Conservation (phyloP, 371 early-diverging fungal genomes). For the Apophysomyces variabilis region DNA sequence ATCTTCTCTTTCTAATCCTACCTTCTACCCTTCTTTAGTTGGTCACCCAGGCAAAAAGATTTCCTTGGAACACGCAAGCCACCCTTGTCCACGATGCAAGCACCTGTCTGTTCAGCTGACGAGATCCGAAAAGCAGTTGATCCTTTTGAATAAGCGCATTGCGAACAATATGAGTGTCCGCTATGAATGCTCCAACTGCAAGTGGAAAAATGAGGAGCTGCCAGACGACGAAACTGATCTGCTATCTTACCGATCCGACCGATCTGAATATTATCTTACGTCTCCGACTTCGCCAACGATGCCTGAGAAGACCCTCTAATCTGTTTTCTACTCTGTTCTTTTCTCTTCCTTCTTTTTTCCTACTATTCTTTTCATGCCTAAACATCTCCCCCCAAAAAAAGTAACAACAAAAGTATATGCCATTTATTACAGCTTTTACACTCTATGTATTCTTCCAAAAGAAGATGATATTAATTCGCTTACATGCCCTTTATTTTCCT, state of each 20-base stretch:
- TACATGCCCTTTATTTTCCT: background rate
- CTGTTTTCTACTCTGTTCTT: background rate
- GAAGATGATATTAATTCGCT: background rate
- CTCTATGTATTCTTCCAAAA: background rate
- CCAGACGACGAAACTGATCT: slow-evolving; percentile 28
- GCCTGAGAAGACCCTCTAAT: slow-evolving; percentile 3
- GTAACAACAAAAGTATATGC: slow-evolving; percentile 5
- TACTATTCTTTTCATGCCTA: no score
- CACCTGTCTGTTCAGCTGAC: slow-evolving; percentile 44
- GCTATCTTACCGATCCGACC: slow-evolving; percentile 18
- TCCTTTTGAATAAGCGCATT: slow-evolving; percentile 43
- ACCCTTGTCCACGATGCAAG: slow-evolving; percentile 50
- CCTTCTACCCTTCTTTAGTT: slow-evolving; percentile 16
- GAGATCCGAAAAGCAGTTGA: slow-evolving; percentile 42
- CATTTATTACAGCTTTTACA: background rate
- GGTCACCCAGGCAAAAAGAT: slow-evolving; percentile 45
- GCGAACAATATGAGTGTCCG: slow-evolving; percentile 44
- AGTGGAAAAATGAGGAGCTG: slow-evolving; percentile 42
- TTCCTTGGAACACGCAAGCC: slow-evolving; percentile 38
- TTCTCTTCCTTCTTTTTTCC: slow-evolving; percentile 1
- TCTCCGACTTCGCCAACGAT: slow-evolving; percentile 6
- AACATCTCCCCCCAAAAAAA: background rate
- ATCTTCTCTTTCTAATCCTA: background rate
- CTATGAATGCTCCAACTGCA: slow-evolving; percentile 51
- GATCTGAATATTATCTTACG: slow-evolving; percentile 15